A percentile compares a stretch with the other conserved stretches of the same genome.
Conservation (phyloP, 2,329 filamentous ascomycete species). For the Aspergillus ustus region DNA sequence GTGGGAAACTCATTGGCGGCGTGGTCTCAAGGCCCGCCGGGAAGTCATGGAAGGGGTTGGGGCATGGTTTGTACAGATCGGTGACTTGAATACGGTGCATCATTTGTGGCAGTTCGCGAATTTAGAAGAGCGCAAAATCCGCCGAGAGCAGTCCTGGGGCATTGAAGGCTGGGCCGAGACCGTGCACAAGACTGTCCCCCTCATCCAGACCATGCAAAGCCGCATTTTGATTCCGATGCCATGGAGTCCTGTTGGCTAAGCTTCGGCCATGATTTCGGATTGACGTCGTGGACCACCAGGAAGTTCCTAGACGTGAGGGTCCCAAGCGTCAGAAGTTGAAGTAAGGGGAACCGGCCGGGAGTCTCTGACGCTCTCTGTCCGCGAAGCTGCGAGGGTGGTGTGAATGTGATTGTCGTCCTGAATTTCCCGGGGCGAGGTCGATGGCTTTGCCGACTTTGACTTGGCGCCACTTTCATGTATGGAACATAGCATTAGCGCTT, state of each 20-base stretch:
- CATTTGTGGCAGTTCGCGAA: constrained; percentile 99
- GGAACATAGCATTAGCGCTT: constrained; percentile 24
- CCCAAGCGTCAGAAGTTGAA: constrained; percentile 6
- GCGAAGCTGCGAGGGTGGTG: not conserved
- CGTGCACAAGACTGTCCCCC: constrained; percentile 95
- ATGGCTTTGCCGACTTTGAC: constrained; percentile 10
- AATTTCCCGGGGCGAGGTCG: constrained; percentile 3
- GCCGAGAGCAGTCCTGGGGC: constrained; percentile 93
- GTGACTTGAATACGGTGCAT: constrained; percentile 95
- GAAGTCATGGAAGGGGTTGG: constrained; percentile 99
- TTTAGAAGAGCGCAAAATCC: constrained; percentile 86
- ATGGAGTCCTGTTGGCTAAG: constrained; percentile 87
- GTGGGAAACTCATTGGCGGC: constrained; percentile 98
- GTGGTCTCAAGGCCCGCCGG: constrained; percentile 83
- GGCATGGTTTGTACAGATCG: constrained; percentile 98
- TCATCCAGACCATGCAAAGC: constrained; percentile 97
- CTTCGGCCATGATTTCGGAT: not conserved
- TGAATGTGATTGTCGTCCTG: constrained; percentile 11
- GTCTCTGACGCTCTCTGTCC: not conserved
- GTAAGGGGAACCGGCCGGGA: not conserved
- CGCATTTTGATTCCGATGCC: constrained; percentile 91
- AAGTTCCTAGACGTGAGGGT: not conserved
- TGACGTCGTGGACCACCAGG: not conserved
- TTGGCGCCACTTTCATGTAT: constrained; percentile 24
- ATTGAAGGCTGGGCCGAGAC: constrained; percentile 96